Evolutionary conservation across 352 stramenopile genomes (phyloP).

Genomic region (Globisporangium nagaii): DNA sequence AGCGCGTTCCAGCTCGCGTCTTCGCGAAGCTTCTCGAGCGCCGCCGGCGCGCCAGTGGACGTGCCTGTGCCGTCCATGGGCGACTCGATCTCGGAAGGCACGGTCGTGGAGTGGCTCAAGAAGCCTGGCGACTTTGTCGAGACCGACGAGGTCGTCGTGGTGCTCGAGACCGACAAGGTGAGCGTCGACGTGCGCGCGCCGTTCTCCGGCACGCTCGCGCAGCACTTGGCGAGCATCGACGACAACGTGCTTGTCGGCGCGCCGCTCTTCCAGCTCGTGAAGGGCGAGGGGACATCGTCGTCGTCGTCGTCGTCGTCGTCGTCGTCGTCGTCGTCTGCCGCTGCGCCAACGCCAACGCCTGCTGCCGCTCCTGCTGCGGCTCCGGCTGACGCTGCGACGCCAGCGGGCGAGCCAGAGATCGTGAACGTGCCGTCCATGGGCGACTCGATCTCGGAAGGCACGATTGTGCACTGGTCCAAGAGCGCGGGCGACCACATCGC

Average conservation of each 20-base stretch:
- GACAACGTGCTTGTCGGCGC: too few relatives aligned
- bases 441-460: conserved; percentile 96
- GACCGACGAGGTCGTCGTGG: conserved; percentile 93
- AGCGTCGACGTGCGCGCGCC: conserved; percentile 87
- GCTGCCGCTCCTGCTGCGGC: not conserved
- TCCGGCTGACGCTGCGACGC: not conserved
- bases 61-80: too few relatives aligned
- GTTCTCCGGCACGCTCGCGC: conserved; percentile 82
- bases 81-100: conserved; percentile 96
- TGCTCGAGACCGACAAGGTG: conserved; percentile 97
- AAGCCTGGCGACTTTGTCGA: conserved; percentile 88
- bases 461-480: conserved; percentile 94
- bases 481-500: conserved; percentile 87
- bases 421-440: too few relatives aligned
- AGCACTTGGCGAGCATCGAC: conserved; percentile 91
- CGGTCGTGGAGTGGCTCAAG: conserved; percentile 94
- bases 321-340: conserved; percentile 14
- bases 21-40: conserved; percentile 37
- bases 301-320: conserved; percentile 8
- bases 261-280: conserved; percentile 91
- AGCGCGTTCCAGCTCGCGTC: conserved; percentile 16
- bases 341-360: not conserved
- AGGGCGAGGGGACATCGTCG: conserved; percentile 68
- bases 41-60: conserved; percentile 20
- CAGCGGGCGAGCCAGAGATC: conserved; percentile 26